These are phyloP conservation scores for Metarhizium robertsii DNA, from an alignment of 2,329 filamentous ascomycete genomes.

Conservation along the genomic window DNA sequence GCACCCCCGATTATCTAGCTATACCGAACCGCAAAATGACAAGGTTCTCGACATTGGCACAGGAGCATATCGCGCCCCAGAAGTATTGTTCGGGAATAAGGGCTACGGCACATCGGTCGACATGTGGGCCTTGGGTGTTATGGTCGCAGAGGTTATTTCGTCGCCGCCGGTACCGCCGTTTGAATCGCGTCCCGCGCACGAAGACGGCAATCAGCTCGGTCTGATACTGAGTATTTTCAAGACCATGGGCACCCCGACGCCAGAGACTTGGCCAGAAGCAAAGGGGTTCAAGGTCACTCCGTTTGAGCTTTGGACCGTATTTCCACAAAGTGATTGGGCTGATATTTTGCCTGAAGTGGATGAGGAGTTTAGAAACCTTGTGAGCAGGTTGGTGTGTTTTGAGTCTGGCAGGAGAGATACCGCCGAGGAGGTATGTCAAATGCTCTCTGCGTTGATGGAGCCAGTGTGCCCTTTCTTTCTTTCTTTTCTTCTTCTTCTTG, in stretches of 20 bases:
- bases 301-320: slow-evolving; percentile 82
- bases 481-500: background rate
- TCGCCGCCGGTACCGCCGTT: slow-evolving; percentile 58
- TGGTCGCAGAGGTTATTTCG: slow-evolving; percentile 66
- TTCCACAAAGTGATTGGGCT: slow-evolving; percentile 59
- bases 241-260: slow-evolving; percentile 77
- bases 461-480: too few relatives aligned
- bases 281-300: slow-evolving; percentile 59
- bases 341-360: slow-evolving; percentile 56
- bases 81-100: slow-evolving; percentile 77
- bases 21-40: slow-evolving; percentile 53
- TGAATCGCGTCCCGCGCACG: slow-evolving; percentile 60
- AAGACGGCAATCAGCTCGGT: slow-evolving; percentile 84
- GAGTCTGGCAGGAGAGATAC: slow-evolving; percentile 56
- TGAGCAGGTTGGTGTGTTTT: slow-evolving; percentile 61
- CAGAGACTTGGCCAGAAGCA: slow-evolving; percentile 77
- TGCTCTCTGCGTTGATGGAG: background rate
- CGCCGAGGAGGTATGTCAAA: slow-evolving; percentile 37
- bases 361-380: slow-evolving; percentile 51
- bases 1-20: slow-evolving; percentile 50
- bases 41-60: slow-evolving; percentile 95
- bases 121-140: slow-evolving; percentile 80
- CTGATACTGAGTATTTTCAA: slow-evolving; percentile 89
- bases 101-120: slow-evolving; percentile 66
- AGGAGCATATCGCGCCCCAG: slow-evolving; percentile 81